Evolutionary conservation across 2,329 filamentous ascomycete genomes (phyloP).

Genomic region (Tolypocladium ophioglossoides): DNA sequence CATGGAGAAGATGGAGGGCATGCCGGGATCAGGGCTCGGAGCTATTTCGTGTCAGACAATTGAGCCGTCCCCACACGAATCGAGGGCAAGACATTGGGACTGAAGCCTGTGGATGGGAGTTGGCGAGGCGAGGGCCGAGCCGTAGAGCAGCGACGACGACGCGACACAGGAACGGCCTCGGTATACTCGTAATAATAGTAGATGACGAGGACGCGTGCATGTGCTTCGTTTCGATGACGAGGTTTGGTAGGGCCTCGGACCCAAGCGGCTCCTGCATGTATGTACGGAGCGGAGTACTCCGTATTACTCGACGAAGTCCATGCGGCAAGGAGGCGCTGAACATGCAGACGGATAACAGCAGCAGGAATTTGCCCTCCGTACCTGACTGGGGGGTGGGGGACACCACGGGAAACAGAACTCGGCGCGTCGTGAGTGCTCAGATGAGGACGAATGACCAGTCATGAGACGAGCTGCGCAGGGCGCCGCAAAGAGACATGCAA

Average conservation of each 20-base stretch:
- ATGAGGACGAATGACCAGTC: not conserved
- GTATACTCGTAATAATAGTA: not conserved
- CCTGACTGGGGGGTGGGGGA: not conserved
- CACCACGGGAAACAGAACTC: not conserved
- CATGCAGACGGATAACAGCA: not conserved
- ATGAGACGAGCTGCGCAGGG: not conserved
- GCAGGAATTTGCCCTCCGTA: too few relatives aligned
- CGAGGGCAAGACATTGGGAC: not conserved
- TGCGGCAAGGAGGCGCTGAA: too few relatives aligned
- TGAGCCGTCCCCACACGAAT: not conserved
- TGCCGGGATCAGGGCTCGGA: not conserved
- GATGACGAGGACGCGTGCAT: not conserved
- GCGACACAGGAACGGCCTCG: not conserved
- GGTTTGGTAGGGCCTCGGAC: not conserved
- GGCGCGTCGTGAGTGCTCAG: not conserved
- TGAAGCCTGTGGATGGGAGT: not conserved
- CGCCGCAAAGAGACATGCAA: not conserved
- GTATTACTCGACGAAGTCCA: not conserved
- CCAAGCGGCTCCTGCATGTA: not conserved
- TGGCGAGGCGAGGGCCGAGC: not conserved
- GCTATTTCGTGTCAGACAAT: slow-evolving; percentile 1
- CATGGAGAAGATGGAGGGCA: not conserved
- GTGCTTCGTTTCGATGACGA: not conserved
- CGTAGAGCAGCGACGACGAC: not conserved
- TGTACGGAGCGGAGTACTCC: not conserved